Percentiles rank a stretch among this genome's conserved stretches.
These are phyloP conservation scores for Colletotrichum shisoi DNA, from an alignment of 2,329 filamentous ascomycete genomes.

Conservation along the genomic window DNA sequence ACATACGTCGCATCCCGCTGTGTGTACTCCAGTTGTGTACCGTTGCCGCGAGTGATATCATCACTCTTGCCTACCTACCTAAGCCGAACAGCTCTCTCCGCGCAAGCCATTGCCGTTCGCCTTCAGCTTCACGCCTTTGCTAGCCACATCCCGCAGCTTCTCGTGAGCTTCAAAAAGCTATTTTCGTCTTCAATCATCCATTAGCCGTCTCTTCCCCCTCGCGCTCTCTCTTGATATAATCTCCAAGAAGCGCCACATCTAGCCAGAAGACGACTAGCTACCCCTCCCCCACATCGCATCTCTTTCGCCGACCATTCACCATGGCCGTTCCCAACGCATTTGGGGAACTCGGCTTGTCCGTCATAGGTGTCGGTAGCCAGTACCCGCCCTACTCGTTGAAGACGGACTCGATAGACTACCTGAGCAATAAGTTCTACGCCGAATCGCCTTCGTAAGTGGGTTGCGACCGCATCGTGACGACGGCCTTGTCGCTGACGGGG, in stretches of 20 bases:
- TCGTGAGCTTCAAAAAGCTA: conserved; percentile 1
- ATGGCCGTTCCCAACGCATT: conserved; percentile 56
- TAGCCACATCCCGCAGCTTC: not conserved
- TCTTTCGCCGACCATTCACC: not conserved
- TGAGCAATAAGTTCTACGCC: conserved; percentile 66
- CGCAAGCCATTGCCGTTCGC: conserved; percentile 21
- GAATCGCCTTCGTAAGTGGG: conserved; percentile 64
- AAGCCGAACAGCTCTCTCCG: not conserved
- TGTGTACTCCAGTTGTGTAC: not conserved
- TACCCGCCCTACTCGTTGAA: conserved; percentile 67
- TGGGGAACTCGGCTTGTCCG: conserved; percentile 65
- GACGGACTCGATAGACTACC: conserved; percentile 58
- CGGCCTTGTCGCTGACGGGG: not conserved
- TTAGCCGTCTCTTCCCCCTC: not conserved
- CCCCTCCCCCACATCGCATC: conserved; percentile 34
- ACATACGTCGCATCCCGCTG: conserved; percentile 4
- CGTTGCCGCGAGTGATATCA: conserved; percentile 34
- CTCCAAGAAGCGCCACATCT: not conserved
- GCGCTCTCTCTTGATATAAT: not conserved
- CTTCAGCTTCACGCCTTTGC: not conserved
- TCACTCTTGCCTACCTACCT: conserved; percentile 1
- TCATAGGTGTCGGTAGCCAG: conserved; percentile 65
- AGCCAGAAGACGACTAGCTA: conserved; percentile 11
- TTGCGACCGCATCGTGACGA: conserved; percentile 65
- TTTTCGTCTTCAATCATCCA: conserved; percentile 4